A percentile compares a stretch with the other conserved stretches of the same genome.
Conservation (phyloP, 2,329 filamentous ascomycete genomes). For the Aureobasidium vineae region DNA sequence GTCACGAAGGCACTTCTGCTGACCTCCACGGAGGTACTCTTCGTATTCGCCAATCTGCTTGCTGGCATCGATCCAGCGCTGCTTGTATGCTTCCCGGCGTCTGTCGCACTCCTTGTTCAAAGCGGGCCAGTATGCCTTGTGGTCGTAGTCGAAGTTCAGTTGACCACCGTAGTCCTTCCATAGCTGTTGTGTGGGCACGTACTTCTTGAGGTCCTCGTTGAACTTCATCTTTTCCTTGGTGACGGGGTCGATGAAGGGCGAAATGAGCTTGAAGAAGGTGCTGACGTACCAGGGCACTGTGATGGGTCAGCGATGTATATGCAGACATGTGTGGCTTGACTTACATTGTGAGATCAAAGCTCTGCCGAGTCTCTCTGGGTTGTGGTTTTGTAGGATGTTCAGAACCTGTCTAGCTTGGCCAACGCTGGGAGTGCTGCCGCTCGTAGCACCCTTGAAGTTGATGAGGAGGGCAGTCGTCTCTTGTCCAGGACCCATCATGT, state of each 20-base stretch:
- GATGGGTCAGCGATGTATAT: not conserved
- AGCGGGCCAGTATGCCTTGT: conserved; percentile 83
- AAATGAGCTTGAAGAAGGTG: conserved; percentile 95
- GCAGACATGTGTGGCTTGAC: conserved; percentile 34
- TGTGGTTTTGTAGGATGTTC: conserved; percentile 89
- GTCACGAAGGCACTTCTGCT: conserved; percentile 36
- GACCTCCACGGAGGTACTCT: conserved; percentile 76
- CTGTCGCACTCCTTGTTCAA: conserved; percentile 68
- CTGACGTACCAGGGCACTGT: conserved; percentile 85
- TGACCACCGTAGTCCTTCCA: conserved; percentile 76
- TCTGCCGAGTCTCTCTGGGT: conserved; percentile 85
- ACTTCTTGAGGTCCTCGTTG: conserved; percentile 84
- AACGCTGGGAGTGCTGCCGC: conserved; percentile 72
- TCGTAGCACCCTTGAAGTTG: conserved; percentile 81
- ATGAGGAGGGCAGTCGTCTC: conserved; percentile 85
- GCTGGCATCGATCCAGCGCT: conserved; percentile 77
- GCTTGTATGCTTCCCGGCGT: conserved; percentile 60
- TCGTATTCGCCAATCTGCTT: conserved; percentile 83
- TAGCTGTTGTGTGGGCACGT: conserved; percentile 78
- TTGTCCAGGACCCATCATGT: conserved; percentile 81
- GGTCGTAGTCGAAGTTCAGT: conserved; percentile 88
- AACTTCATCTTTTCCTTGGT: conserved; percentile 96
- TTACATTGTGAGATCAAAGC: conserved; percentile 85
- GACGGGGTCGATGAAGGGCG: conserved; percentile 91
- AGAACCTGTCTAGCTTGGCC: conserved; percentile 79